These are phyloP conservation scores for Microdochium nivale DNA, from an alignment of 2,329 filamentous ascomycete species.

Conservation along the genomic window DNA sequence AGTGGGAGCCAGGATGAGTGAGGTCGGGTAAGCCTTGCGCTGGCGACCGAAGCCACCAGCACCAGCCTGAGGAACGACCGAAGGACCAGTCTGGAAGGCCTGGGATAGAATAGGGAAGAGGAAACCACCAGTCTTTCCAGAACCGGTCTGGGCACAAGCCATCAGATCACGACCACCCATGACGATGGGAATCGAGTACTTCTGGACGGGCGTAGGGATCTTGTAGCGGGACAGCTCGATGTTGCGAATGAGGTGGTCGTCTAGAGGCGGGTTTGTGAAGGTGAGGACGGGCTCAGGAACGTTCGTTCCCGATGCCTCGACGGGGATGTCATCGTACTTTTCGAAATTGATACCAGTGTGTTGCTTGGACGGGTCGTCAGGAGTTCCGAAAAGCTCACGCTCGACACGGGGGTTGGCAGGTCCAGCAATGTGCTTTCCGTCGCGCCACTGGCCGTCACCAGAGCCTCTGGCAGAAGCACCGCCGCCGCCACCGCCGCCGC, in stretches of 20 bases:
- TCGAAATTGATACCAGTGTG: constrained; percentile 99
- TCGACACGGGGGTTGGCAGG: constrained; percentile 82
- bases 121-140: constrained; percentile 99
- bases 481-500: constrained; percentile 41
- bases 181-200: constrained; percentile 98
- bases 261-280: constrained; percentile 91
- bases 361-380: constrained; percentile 90
- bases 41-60: constrained; percentile 77
- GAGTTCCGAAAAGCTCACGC: constrained; percentile 87
- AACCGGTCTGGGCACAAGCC: constrained; percentile 99
- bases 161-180: constrained; percentile 97
- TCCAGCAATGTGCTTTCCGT: constrained; percentile 92
- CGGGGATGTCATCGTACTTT: constrained; percentile 99
- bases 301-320: constrained; percentile 89
- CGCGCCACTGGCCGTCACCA: constrained; percentile 92
- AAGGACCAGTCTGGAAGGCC: constrained; percentile 85
- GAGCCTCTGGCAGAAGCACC: constrained; percentile 63
- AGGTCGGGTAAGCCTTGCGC: constrained; percentile 96
- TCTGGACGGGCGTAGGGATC: constrained; percentile 93
- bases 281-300: constrained; percentile 85
- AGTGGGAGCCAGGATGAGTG: constrained; percentile 89
- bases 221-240: constrained; percentile 93
- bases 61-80: constrained; percentile 50
- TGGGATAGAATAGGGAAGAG: constrained; percentile 98
- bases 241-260: constrained; percentile 87